Percentiles rank a stretch among this genome's conserved stretches.
phyloP scores from a whole-genome alignment of 768 basidiomycete genomes.

The Rhodotorula graminis region DNA sequence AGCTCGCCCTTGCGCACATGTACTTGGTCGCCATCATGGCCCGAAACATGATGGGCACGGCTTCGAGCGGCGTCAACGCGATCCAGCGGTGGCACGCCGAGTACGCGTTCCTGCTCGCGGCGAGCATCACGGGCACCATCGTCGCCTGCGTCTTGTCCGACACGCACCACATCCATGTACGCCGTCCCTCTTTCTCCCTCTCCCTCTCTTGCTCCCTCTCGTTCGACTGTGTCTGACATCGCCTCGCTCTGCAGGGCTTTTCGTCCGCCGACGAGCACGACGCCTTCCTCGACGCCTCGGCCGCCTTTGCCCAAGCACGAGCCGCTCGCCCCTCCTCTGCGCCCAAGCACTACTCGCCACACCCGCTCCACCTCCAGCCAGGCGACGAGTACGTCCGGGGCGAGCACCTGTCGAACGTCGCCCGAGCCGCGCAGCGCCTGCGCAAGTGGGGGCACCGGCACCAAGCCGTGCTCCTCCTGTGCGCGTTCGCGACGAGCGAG shows the following conservation, averaged over 20 bases:
- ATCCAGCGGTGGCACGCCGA: slow-evolving; percentile 19
- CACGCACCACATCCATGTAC: slow-evolving; percentile 11
- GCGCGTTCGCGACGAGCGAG: not conserved
- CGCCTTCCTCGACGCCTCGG: not conserved
- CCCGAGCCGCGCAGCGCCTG: not conserved
- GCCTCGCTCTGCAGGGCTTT: not conserved
- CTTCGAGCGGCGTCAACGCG: not conserved
- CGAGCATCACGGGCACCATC: not conserved
- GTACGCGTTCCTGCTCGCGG: slow-evolving; percentile 5
- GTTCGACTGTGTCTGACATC: not conserved
- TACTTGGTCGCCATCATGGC: not conserved
- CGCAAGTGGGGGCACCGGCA: not conserved
- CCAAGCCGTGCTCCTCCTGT: not conserved
- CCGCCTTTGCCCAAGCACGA: not conserved
- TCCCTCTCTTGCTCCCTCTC: not conserved
- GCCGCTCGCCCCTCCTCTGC: not conserved
- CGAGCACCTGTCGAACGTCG: not conserved
- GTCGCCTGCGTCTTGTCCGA: slow-evolving; percentile 2
- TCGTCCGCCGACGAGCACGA: not conserved
- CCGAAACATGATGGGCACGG: slow-evolving; percentile 4
- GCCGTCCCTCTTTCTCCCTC: not conserved
- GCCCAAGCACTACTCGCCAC: not conserved
- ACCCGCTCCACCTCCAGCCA: not conserved
- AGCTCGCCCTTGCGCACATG: slow-evolving; percentile 14
- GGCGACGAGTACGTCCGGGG: not conserved